Evolutionary conservation across 2,329 filamentous ascomycete genomes (phyloP), one percentile per base, ranked within the genome.

Genomic region (Ceratocystis cubensis): DNA sequence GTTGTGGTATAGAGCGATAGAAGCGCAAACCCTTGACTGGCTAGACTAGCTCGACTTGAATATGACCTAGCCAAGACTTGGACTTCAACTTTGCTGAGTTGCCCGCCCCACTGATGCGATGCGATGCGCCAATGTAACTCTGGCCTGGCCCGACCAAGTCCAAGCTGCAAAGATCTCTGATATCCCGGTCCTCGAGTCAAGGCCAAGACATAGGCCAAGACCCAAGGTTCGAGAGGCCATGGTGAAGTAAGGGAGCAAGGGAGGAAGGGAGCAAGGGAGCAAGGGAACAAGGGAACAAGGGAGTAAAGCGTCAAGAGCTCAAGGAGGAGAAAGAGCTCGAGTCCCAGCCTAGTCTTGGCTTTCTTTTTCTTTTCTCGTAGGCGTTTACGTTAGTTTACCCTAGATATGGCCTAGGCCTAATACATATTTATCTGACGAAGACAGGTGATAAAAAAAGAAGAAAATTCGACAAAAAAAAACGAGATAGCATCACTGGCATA

Each of bases 91-190:
- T 56, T n/a, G 53, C 53, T 33, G 25, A 33, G 28, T 57, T 17
- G 10, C 53, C 53, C 28, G 53, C 53, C 53, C 53, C 53, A 57
- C 53, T 57, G 53, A 57, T 57, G 53, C 28, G 53, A 57, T 57
- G 53, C 53, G 53, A 59, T 59, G 53, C 53, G 53, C 53, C 28
- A 59, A 59, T 59, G 53, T n/a, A 59, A 59, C 53, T 15, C 53
- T 59, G 53, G 53, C 53, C 17, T 25, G 28, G 28, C 53, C 53
- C 28, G 53, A 13, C 13, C 28, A 33, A 33, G 28, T 37, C 53
- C 53, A 59, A 59, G 53, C 53, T 59, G 28, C 53, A 59, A 59
- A 59, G 25, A 59, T 59, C 53, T 59, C 25, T 37, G 53, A 25
- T 53, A 59, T 59, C 53, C 53, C 28, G 28, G 53, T 37, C 53